Evolutionary conservation across 306 rosid species (phyloP).

Genomic region (Cicer cuneatum): DNA sequence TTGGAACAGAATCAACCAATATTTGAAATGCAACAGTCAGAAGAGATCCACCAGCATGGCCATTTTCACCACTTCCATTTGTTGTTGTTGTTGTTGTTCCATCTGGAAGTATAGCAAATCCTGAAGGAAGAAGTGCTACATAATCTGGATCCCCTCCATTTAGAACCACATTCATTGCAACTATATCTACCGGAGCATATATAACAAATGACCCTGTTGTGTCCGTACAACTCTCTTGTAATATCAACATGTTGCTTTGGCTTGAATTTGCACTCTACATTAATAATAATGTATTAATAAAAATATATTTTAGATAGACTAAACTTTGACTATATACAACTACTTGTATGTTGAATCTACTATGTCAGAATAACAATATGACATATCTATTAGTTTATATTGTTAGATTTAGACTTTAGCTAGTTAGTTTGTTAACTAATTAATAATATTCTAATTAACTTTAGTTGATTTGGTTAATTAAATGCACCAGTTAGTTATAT

Average conservation of each 20-base stretch:
- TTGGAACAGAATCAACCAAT: conserved; percentile 91
- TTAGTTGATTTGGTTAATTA: too few species aligned
- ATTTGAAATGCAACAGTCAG: conserved; percentile 96
- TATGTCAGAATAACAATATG: too few species aligned
- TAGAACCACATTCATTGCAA: conserved; percentile 88
- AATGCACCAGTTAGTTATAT: too few species aligned
- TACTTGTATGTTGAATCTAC: too few species aligned
- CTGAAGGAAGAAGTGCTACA: conserved; percentile 97
- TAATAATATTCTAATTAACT: too few species aligned
- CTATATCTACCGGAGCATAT: conserved; percentile 92
- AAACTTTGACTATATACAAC: too few species aligned
- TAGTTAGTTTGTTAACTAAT: too few species aligned
- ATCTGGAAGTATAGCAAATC: conserved; percentile 93
- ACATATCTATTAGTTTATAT: too few species aligned
- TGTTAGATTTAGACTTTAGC: too few species aligned
- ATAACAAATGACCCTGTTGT: conserved; percentile 83
- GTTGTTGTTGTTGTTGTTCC: conserved; percentile 58
- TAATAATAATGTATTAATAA: neutral
- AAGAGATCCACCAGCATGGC: conserved; percentile 82
- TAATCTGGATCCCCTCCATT: conserved; percentile 96
- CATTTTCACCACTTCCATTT: conserved; percentile 53
- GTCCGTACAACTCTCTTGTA: conserved; percentile 94
- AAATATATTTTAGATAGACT: too few species aligned
- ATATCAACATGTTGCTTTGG: conserved; percentile 97
- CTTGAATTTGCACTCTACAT: conserved; percentile 92